phyloP scores from a whole-genome alignment of 768 basidiomycete species.

The Clathrus columnatus region DNA sequence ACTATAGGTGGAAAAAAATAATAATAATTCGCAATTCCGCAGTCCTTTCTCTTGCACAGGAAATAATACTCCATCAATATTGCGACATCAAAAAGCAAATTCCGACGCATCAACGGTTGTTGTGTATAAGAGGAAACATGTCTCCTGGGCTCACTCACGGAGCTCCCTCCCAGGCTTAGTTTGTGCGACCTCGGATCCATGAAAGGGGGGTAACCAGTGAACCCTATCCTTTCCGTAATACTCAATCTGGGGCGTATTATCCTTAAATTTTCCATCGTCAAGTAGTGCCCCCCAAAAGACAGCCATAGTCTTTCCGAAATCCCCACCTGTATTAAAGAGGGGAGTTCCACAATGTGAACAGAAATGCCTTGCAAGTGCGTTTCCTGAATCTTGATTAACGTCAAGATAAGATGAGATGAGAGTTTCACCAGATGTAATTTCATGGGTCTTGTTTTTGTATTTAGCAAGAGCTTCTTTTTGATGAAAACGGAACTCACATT shows the following conservation, averaged over 20 bases:
- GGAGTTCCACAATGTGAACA: constrained; percentile 12
- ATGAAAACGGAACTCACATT: constrained; percentile 1
- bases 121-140: no score
- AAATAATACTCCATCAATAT: no score
- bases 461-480: background rate
- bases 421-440: constrained; percentile 2
- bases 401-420: constrained; percentile 9
- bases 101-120: no score
- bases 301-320: constrained; percentile 10
- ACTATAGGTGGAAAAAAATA: no score
- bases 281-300: constrained; percentile 8
- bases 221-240: constrained; percentile 12
- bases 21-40: no score
- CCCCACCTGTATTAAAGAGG: constrained; percentile 8
- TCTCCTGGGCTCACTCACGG: background rate
- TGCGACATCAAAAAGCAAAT: no score
- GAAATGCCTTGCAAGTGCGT: constrained; percentile 11
- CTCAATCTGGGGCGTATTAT: constrained; percentile 9
- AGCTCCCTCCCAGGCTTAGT: constrained; percentile 12
- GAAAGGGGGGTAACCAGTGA: constrained; percentile 7
- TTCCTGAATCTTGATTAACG: constrained; percentile 10
- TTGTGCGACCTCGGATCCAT: background rate
- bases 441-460: background rate
- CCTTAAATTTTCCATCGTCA: constrained; percentile 5
- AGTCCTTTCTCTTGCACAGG: no score